Evolutionary conservation across 192 early-diverging fungal species (phyloP), one percentile per base, ranked within the genome.

Genomic region (Coemansia sp.): DNA sequence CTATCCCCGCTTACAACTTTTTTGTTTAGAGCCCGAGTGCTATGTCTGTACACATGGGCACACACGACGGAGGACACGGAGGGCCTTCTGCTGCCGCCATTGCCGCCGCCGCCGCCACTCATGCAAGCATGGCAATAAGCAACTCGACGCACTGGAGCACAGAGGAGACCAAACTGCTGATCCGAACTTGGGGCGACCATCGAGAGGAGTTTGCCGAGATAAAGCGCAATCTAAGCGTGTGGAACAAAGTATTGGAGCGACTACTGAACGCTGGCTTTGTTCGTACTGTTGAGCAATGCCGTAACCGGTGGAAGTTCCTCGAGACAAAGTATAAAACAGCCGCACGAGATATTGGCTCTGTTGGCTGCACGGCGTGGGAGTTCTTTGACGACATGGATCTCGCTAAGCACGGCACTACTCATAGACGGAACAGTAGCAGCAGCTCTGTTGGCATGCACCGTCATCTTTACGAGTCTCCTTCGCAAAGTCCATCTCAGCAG

Each of bases 91-190:
- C 79, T 6, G 72, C 77, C 1, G 66, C 74, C 13, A 68, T 74
- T 1, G 76, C 72, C 16, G 72, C 72, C 1, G 76, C 72, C 16
- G 72, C 72, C 1, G 70, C 75, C 1, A 63, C 70, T 11, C 66
- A 67, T 5, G 62, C 69, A 2, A 70, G 64, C 33, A 62, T 63
- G 38, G 55, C 66, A 28, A 49, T 77, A 26, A 61, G 60, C 49
- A 84, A 84, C 82, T 84, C 82, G 28, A 84, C 82, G 30, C 82
- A 84, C 63, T 84, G 82, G 82, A 84, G 82, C 55, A 84, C 62
- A 30, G 82, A 84, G 19, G 78, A 80, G 43, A 80, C 78, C 16
- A 68, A 62, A 39, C 74, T 80, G 17, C 63, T 84, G 19, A 84
- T 84, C 44, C 69, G 71, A 46, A 76, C 82, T 5, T 84, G 82